Evolutionary conservation across 345 rosid genomes (phyloP).

Genomic region (Physaria fendleri): DNA sequence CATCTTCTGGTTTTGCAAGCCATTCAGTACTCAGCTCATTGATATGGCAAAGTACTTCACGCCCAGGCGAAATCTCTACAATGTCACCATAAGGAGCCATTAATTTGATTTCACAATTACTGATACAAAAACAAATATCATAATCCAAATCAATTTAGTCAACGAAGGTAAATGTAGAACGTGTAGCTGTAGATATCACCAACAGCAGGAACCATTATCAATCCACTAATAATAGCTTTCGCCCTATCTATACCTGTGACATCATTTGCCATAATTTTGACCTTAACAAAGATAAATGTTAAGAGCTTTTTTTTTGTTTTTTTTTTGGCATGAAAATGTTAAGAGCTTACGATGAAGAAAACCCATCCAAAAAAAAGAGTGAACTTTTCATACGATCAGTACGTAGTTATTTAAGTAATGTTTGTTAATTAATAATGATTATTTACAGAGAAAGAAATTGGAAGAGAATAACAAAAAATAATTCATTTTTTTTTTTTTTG

Average conservation of each 20-base stretch:
- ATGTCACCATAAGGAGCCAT: slow-evolving; percentile 87
- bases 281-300: slow-evolving; percentile 40
- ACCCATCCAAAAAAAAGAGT: no score
- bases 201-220: slow-evolving; percentile 80
- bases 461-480: no score
- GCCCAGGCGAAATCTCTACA: slow-evolving; percentile 95
- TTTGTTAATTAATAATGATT: no score
- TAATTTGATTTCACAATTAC: slow-evolving; percentile 90
- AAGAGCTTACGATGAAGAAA: no score
- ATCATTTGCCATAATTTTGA: slow-evolving; percentile 83
- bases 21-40: slow-evolving; percentile 83
- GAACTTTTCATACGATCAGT: no score
- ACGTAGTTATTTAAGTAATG: no score
- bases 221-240: slow-evolving; percentile 60
- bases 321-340: no score
- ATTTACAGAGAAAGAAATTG: no score
- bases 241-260: slow-evolving; percentile 72
- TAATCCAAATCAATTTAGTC: slow-evolving; percentile 1
- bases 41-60: slow-evolving; percentile 98
- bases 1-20: slow-evolving; percentile 98
- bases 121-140: slow-evolving; percentile 25
- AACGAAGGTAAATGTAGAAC: neutral
- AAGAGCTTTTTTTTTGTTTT: no score
- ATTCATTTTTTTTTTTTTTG: no score
- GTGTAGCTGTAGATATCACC: slow-evolving; percentile 82